Base-by-base conservation (phyloP, 345 rosid genomes). In the Heritiera littoralis region DNA sequence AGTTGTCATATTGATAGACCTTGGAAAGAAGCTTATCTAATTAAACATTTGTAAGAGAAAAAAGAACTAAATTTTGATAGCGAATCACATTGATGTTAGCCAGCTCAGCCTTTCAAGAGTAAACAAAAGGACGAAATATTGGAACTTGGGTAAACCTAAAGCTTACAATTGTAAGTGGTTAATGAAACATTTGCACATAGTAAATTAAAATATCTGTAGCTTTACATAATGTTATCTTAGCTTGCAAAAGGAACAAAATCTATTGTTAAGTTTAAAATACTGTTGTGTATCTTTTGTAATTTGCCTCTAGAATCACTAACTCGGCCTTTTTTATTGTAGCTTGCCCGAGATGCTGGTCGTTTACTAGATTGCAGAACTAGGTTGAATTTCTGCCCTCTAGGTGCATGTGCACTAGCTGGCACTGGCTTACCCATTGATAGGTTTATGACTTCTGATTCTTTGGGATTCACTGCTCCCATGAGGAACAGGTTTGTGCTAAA, bases 371-470 rank as follows among this genome's bases (percentile, higher is more conserved):
- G 99, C 84, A 84, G 87, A 78, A 89, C 40, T 51, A 93, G 97
- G 82, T 63, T 95, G 84, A 96, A 94, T 80, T 85, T 90, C 79
- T 91, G 89, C 72, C 99, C 97, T 43, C 87, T 94, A 13, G 98
- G 99, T 80, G 97, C 99, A 77, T 96, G 99, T 90, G 99, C 97
- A 79, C 81, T 92, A 86, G 98, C 99, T 60, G 99, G 97, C 76
- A 96, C 98, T 73, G 94, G 99, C 79, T 81, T 96, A 41, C 97
- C 99, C n/a, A 90, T 96, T 76, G 92, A 96, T 86, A 86, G 99
- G 82, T 89, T 90, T 82, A 89, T 90, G 97, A 35, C 38, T 35
- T 35, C 38, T 35, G 38, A 35, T 2, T 35, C 38, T 35, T 35
- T 35, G 38, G 38, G 38, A 35, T 35, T 35, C 38, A 35, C 38